phyloP scores from a whole-genome alignment of 2,329 filamentous ascomycete genomes.

The Ophiostoma pallidulum region DNA sequence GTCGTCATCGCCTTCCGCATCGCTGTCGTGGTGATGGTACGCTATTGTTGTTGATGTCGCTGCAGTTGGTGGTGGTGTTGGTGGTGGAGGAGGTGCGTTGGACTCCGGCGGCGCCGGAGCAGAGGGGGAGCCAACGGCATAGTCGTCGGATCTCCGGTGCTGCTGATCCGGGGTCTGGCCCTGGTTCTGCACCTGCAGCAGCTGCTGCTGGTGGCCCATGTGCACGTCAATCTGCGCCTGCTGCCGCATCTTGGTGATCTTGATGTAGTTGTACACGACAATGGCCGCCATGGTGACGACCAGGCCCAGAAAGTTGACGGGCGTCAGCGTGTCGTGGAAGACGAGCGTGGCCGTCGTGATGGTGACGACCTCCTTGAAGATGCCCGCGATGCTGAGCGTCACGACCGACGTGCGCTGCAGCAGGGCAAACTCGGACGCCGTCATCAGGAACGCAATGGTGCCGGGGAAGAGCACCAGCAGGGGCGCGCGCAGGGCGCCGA shows the following conservation, averaged over 20 bases:
- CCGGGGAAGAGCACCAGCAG: constrained; percentile 82
- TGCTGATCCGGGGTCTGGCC: too few relatives aligned
- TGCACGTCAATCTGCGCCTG: constrained; percentile 55
- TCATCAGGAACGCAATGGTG: constrained; percentile 90
- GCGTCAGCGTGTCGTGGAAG: constrained; percentile 79
- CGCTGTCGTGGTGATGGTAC: constrained; percentile 13
- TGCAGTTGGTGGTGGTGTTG: too few relatives aligned
- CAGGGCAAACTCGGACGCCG: constrained; percentile 87
- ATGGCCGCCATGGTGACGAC: constrained; percentile 86
- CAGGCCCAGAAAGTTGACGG: constrained; percentile 78
- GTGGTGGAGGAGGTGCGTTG: neutral
- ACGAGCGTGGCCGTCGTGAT: constrained; percentile 80
- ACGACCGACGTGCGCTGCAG: constrained; percentile 93
- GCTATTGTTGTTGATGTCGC: too few relatives aligned
- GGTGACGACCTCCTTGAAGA: constrained; percentile 98
- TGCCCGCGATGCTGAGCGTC: constrained; percentile 90
- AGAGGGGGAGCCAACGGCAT: constrained; percentile 27
- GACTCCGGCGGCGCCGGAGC: neutral
- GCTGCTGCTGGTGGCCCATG: constrained; percentile 22
- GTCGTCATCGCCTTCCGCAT: constrained; percentile 27
- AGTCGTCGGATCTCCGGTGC: too few relatives aligned
- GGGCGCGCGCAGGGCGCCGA: constrained; percentile 57
- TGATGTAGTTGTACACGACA: constrained; percentile 85
- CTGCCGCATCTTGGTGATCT: constrained; percentile 77
- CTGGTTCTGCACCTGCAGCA: neutral